A percentile compares a stretch with the other conserved stretches of the same genome.
These are phyloP conservation scores for Ajuga reptans DNA, from an alignment of 305 asterid genomes.

Conservation along the genomic window DNA sequence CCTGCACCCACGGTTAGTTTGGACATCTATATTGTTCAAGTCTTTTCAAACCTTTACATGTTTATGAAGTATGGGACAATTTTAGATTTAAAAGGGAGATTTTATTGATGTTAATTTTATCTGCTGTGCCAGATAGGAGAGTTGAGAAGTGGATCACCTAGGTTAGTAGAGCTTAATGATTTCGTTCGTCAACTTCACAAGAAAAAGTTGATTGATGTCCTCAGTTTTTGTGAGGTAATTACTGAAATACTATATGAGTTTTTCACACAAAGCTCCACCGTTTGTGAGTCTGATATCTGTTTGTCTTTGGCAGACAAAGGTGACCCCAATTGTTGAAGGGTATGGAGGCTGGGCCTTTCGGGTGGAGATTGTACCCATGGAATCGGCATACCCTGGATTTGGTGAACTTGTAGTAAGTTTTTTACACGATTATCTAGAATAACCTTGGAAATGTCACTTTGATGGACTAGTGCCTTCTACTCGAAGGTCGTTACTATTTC, in stretches of 20 bases:
- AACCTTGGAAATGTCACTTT: not conserved
- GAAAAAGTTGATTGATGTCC: conserved; percentile 76
- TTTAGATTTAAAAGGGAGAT: not conserved
- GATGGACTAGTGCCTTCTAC: not conserved
- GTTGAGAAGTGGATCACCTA: conserved; percentile 95
- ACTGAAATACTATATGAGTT: conserved; percentile 6
- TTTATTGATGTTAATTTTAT: conserved; percentile 18
- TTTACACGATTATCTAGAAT: not conserved
- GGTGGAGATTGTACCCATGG: conserved; percentile 92
- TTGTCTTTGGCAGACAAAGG: conserved; percentile 68
- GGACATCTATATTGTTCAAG: conserved; percentile 4
- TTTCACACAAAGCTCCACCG: not conserved
- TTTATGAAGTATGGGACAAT: conserved; percentile 16
- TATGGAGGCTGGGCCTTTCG: conserved; percentile 97
- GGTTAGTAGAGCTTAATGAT: conserved; percentile 81
- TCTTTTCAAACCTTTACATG: conserved; percentile 12
- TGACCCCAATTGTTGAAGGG: conserved; percentile 97
- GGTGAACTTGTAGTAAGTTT: conserved; percentile 85
- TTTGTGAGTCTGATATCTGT: conserved; percentile 25
- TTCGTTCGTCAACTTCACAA: conserved; percentile 63
- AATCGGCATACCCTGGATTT: conserved; percentile 93
- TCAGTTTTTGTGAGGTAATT: conserved; percentile 88
- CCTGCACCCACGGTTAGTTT: conserved; percentile 93
- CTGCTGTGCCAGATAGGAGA: conserved; percentile 68
- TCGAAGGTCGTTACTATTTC: not conserved